Evolutionary conservation across 495 filamentous ascomycete genomes (phyloP).

Genomic region (Hypoxylon intermedium): DNA sequence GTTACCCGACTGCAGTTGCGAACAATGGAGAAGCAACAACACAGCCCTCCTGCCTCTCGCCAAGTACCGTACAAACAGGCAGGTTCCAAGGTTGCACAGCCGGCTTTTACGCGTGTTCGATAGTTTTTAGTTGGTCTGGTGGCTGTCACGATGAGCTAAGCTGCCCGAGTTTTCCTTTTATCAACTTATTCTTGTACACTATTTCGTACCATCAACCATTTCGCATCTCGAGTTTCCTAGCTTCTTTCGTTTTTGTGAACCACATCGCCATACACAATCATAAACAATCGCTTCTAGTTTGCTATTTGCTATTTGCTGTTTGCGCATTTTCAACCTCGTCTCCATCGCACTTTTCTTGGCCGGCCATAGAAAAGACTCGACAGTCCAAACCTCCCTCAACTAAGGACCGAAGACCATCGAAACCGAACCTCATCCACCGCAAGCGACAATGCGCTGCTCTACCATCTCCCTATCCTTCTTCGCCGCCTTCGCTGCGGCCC

Average conservation of each 20-base stretch:
- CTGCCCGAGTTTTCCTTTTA: too few species aligned
- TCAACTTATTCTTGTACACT: constrained; percentile 2
- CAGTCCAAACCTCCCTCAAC: too few species aligned
- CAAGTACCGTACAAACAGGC: background rate
- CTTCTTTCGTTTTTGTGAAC: constrained; percentile 6
- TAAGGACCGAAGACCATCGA: background rate
- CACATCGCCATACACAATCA: background rate
- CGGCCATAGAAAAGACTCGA: constrained; percentile 28
- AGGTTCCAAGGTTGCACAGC: constrained; percentile 15
- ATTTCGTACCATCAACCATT: constrained; percentile 9
- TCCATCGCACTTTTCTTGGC: constrained; percentile 16
- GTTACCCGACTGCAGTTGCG: constrained; percentile 10
- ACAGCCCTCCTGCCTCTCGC: constrained; percentile 18
- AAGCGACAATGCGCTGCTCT: constrained; percentile 39
- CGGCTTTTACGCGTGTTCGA: constrained; percentile 11
- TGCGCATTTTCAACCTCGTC: constrained; percentile 1
- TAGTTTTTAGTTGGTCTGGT: too few species aligned
- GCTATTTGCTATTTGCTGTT: background rate
- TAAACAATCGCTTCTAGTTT: constrained; percentile 4
- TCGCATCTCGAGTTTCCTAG: constrained; percentile 5
- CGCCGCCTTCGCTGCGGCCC: constrained; percentile 36
- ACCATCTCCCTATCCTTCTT: constrained; percentile 32
- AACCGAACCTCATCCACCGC: constrained; percentile 13
- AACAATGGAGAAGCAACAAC: constrained; percentile 27
- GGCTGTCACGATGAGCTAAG: too few species aligned